Evolutionary conservation across 2,329 filamentous ascomycete species (phyloP).

Genomic region (Didymella sp.): DNA sequence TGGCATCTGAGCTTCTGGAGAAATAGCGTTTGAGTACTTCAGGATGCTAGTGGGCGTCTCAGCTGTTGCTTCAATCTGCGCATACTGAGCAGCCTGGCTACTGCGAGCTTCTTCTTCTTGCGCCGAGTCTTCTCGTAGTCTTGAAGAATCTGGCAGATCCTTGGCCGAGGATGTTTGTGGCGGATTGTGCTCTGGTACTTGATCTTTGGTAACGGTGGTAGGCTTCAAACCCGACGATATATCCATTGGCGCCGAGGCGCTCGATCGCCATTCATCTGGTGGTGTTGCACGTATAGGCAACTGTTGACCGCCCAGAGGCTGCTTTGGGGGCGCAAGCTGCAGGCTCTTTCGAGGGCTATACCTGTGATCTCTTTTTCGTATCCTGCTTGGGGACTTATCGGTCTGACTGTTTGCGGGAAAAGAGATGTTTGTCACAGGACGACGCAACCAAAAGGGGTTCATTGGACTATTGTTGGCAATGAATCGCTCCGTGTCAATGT

Average conservation of each 20-base stretch:
- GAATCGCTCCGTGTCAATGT: slow-evolving; percentile 22
- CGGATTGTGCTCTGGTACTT: neutral
- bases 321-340: slow-evolving; percentile 27
- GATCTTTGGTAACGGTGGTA: neutral
- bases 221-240: slow-evolving; percentile 26
- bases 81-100: slow-evolving; percentile 9
- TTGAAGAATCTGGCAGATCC: slow-evolving; percentile 7
- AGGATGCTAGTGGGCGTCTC: neutral
- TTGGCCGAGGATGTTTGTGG: neutral
- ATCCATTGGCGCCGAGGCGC: slow-evolving; percentile 35
- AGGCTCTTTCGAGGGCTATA: slow-evolving; percentile 14
- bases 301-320: slow-evolving; percentile 13
- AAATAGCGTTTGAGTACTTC: neutral
- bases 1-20: neutral
- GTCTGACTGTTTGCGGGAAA: slow-evolving; percentile 16
- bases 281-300: slow-evolving; percentile 3
- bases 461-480: slow-evolving; percentile 21
- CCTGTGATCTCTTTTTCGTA: slow-evolving; percentile 18
- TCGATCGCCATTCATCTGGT: slow-evolving; percentile 26
- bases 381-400: slow-evolving; percentile 32
- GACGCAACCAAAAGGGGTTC: slow-evolving; percentile 36
- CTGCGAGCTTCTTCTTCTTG: slow-evolving; percentile 18
- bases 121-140: slow-evolving; percentile 19
- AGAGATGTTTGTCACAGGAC: slow-evolving; percentile 19
- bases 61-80: neutral